Conservation (phyloP, 2,329 filamentous ascomycete species). For the Amesomyces nigricolor region DNA sequence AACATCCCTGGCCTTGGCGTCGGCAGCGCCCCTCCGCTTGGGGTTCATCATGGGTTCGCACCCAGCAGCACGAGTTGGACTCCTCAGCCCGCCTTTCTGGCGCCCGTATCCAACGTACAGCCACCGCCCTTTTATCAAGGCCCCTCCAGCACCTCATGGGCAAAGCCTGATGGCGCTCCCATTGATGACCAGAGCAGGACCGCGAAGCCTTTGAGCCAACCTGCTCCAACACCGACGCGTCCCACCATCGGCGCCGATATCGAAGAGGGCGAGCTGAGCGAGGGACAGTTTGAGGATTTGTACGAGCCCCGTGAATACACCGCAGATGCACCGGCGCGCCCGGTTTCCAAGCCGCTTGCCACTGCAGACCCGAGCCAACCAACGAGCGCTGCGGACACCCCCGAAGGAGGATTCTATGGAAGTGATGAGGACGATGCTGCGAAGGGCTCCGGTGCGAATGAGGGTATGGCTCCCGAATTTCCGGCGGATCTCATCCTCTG, state of each 20-base stretch:
- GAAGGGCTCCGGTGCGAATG: background rate
- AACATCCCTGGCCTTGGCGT: slow-evolving; percentile 38
- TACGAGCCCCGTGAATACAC: slow-evolving; percentile 40
- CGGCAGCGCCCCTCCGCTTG: slow-evolving; percentile 20
- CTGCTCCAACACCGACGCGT: background rate
- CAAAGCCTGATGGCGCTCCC: too few species aligned
- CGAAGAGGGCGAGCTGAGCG: slow-evolving; percentile 75
- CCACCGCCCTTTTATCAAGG: background rate
- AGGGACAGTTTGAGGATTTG: slow-evolving; percentile 56
- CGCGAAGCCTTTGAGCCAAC: background rate
- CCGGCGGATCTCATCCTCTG: background rate
- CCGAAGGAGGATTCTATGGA: slow-evolving; percentile 28
- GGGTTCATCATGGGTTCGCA: background rate
- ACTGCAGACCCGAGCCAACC: slow-evolving; percentile 15
- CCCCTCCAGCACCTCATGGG: background rate
- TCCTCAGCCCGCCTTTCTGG: slow-evolving; percentile 5
- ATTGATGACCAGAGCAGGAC: background rate
- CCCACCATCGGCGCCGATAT: slow-evolving; percentile 22
- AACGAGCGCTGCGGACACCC: slow-evolving; percentile 24
- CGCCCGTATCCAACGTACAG: background rate
- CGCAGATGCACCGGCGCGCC: background rate
- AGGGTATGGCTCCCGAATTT: slow-evolving; percentile 6
- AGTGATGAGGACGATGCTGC: slow-evolving; percentile 27
- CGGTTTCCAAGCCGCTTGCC: slow-evolving; percentile 2
- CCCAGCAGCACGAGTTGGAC: slow-evolving; percentile 13